These are phyloP conservation scores for Cyamopsis tetragonoloba DNA, from an alignment of 306 rosid species.

Conservation along the genomic window DNA sequence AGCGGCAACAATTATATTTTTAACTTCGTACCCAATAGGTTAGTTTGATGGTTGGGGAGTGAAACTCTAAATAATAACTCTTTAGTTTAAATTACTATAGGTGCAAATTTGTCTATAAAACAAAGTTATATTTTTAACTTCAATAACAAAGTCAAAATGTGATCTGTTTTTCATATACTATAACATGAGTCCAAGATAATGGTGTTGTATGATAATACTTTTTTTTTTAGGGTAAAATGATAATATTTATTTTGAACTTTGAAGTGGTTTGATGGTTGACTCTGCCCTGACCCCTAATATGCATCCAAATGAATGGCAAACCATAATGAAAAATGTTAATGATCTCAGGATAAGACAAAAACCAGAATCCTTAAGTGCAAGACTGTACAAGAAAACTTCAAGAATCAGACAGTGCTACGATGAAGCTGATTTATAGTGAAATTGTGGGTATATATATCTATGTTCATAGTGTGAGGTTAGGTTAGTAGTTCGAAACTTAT, in stretches of 20 bases:
- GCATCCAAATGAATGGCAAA: slow-evolving; percentile 3
- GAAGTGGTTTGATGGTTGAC: neutral
- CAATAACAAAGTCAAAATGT: slow-evolving; percentile 14
- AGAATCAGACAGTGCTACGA: neutral
- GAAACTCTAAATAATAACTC: too few relatives aligned
- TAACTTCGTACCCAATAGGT: too few relatives aligned
- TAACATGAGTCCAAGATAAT: neutral
- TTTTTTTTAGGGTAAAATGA: too few relatives aligned
- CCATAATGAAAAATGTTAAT: neutral
- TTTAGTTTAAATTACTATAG: too few relatives aligned
- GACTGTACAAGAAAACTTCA: neutral
- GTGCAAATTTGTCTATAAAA: too few relatives aligned
- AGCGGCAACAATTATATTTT: neutral
- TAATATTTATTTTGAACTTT: neutral
- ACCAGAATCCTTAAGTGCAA: neutral
- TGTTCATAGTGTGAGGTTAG: too few relatives aligned
- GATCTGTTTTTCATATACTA: slow-evolving; percentile 13
- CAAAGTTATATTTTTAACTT: neutral
- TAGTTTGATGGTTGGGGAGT: too few relatives aligned
- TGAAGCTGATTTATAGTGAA: neutral
- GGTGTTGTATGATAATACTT: too few relatives aligned
- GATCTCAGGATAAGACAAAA: neutral
- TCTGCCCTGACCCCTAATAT: neutral
- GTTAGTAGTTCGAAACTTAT: too few relatives aligned
- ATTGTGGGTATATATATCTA: neutral